Conservation (phyloP, 1,284 basidiomycete species). For the Moniliophthora roreri region DNA sequence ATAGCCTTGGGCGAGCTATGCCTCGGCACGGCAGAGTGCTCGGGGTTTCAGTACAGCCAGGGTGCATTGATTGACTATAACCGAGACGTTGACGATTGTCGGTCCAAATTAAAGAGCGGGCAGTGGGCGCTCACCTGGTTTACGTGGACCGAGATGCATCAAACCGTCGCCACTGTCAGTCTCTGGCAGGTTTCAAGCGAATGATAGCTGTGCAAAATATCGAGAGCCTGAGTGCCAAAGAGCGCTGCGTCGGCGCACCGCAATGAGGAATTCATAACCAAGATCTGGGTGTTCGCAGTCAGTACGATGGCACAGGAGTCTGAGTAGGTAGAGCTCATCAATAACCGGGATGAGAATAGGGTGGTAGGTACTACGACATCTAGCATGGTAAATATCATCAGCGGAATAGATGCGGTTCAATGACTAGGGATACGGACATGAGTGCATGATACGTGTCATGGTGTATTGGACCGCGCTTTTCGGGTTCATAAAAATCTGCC, state of each 20-base stretch:
- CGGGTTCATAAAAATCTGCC: constrained; percentile 67
- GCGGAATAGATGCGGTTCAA: constrained; percentile 46
- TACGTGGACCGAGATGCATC: constrained; percentile 65
- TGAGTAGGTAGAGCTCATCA: constrained; percentile 35
- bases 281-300: too few relatives aligned
- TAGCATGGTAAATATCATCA: constrained; percentile 19
- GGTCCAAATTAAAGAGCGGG: too few relatives aligned
- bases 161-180: constrained; percentile 62
- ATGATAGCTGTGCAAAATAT: constrained; percentile 46
- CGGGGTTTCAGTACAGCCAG: constrained; percentile 54
- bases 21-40: constrained; percentile 58
- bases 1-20: constrained; percentile 35
- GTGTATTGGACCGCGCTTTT: constrained; percentile 66
- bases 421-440: constrained; percentile 47
- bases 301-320: constrained; percentile 2
- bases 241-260: constrained; percentile 30
- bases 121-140: constrained; percentile 33
- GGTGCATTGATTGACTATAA: constrained; percentile 50
- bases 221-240: not conserved
- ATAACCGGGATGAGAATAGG: constrained; percentile 71
- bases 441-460: not conserved
- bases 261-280: constrained; percentile 66
- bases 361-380: constrained; percentile 70
- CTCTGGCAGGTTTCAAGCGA: constrained; percentile 71
- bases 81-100: too few relatives aligned